Evolutionary conservation across 2,329 filamentous ascomycete genomes (phyloP), one percentile per base, ranked within the genome.

Genomic region (Aureobasidium vineae): DNA sequence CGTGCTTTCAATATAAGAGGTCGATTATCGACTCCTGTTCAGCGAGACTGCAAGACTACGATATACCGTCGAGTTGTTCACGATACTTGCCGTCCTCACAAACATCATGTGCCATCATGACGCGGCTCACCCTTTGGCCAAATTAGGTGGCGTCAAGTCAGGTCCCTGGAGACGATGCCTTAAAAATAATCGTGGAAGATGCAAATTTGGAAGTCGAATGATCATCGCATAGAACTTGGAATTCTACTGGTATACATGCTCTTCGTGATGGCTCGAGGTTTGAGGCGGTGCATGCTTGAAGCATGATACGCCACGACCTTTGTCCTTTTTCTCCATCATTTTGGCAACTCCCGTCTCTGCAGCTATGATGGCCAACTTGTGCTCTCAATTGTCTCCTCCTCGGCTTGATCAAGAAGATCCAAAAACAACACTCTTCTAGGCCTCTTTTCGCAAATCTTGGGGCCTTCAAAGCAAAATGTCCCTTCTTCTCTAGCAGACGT

Each of bases 241-340:
- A 31, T 6, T 6, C 5, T 6, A 31, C 28, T 31, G 28, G 28
- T 53, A 53, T 53, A 21, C 50, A 53, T 15, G 10, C 8, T 36
- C 26, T 52, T 3, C 1, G 5, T 19, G 11, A 19, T 54, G 23
- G n/a, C 21, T 26, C 21, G 21, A 26, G 21, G 49, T 33, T n/a
- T 4, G 0, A 28, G 16, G 5, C 13, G 10, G 28, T 23, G 16
- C 23, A 19, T 47, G 40, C 40, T 43, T 31, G 40, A 7, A 47
- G 47, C 40, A 36, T 45, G 28, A 38, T 45, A 11, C n/a, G 31
- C 57, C 57, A 61, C 57, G 57, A 61, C 41, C 50, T 61, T 38
- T 57, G 36, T 43, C 52, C 33, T 36, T 36, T 33, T 8, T 3
- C 26, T 13, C 8, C 33, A 19, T 40, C 52, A 2, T n/a, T 40